A percentile compares a stretch with the other conserved stretches of the same genome.
Conservation (phyloP, 2,329 filamentous ascomycete genomes). For the Trichoderma oligosporum region DNA sequence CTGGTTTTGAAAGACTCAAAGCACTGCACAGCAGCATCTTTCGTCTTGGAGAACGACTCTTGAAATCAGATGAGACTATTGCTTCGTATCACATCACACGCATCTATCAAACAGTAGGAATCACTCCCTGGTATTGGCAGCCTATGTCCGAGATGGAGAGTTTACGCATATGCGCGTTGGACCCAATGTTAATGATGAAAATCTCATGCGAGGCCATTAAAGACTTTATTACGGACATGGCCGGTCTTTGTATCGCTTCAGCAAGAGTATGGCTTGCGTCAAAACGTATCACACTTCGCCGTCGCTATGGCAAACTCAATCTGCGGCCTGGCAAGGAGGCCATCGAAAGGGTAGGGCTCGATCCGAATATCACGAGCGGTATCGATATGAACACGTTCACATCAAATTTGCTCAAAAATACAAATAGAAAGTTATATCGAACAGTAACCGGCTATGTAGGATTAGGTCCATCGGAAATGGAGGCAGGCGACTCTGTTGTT, state of each 20-base stretch:
- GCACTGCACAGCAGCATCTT: not conserved
- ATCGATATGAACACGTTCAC: conserved; percentile 20
- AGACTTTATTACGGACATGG: conserved; percentile 21
- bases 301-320: conserved; percentile 17
- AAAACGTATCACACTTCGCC: conserved; percentile 12
- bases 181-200: conserved; percentile 19
- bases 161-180: conserved; percentile 21
- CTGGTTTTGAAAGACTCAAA: conserved; percentile 13
- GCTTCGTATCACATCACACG: conserved; percentile 22
- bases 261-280: conserved; percentile 7
- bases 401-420: conserved; percentile 23
- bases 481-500: conserved; percentile 27
- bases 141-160: conserved; percentile 22
- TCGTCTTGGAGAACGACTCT: conserved; percentile 20
- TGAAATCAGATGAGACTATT: conserved; percentile 16
- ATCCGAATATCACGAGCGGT: conserved; percentile 12
- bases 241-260: conserved; percentile 20
- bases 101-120: conserved; percentile 25
- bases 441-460: conserved; percentile 31
- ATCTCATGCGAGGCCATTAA: conserved; percentile 16
- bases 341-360: conserved; percentile 20
- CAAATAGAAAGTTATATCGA: conserved; percentile 27
- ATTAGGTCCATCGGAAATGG: conserved; percentile 26
- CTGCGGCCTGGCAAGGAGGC: not conserved
- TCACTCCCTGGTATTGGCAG: conserved; percentile 28